phyloP scores from a whole-genome alignment of 2,329 filamentous ascomycete species.

The Huntiella omanensis region DNA sequence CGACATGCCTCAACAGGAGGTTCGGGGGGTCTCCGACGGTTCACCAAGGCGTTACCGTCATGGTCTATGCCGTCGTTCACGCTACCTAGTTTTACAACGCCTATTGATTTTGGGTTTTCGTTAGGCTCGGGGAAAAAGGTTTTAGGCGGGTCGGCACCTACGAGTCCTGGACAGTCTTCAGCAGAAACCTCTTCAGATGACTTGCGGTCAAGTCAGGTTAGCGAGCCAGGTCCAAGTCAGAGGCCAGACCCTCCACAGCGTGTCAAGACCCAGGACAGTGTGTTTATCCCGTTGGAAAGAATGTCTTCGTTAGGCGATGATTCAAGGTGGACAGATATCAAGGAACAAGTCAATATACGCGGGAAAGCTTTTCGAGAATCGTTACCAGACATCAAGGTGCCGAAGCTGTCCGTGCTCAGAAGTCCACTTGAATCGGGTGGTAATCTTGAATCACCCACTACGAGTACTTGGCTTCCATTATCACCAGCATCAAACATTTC shows the following conservation, averaged over 20 bases:
- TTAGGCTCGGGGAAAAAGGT: too few relatives aligned
- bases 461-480: not conserved
- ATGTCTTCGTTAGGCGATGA: slow-evolving; percentile 76
- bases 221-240: not conserved
- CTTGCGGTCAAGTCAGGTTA: too few relatives aligned
- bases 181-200: too few relatives aligned
- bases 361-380: slow-evolving; percentile 83
- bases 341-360: slow-evolving; percentile 71
- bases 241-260: not conserved
- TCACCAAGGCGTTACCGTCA: slow-evolving; percentile 4
- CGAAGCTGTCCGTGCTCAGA: slow-evolving; percentile 37
- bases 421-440: slow-evolving; percentile 15
- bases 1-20: slow-evolving; percentile 3
- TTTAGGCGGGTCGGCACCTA: too few relatives aligned
- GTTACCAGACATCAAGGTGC: slow-evolving; percentile 57
- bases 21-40: not conserved
- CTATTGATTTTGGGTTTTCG: slow-evolving; percentile 3
- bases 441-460: slow-evolving; percentile 10
- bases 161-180: too few relatives aligned
- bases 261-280: slow-evolving; percentile 41
- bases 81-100: slow-evolving; percentile 4
- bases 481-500: not conserved
- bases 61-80: slow-evolving; percentile 5
- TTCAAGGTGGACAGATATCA: slow-evolving; percentile 58
- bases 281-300: slow-evolving; percentile 57